Percentiles rank a stretch among this genome's conserved stretches.
phyloP scores from a whole-genome alignment of 257 asterid genomes.

The Petunia axillaris region DNA sequence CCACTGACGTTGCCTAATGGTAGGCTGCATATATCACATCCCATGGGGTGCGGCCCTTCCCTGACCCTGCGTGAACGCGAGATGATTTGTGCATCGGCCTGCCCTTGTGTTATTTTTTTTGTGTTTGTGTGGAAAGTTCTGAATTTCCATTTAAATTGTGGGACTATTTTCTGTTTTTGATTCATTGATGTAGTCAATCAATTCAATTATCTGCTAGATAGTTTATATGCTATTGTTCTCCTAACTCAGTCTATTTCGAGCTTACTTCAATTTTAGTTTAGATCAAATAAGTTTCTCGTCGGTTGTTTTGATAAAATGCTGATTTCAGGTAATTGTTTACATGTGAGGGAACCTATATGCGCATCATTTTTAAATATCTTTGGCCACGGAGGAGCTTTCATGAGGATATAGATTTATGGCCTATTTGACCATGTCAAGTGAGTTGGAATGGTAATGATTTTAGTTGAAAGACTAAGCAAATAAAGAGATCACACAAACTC shows the following conservation, averaged over 20 bases:
- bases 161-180: background rate
- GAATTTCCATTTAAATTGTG: background rate
- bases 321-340: background rate
- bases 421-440: background rate
- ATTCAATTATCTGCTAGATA: background rate
- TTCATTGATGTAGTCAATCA: background rate
- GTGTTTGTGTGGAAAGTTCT: background rate
- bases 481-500: background rate
- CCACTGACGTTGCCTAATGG: background rate
- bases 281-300: background rate
- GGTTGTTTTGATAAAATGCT: background rate
- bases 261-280: background rate
- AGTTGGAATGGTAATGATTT: background rate
- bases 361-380: background rate
- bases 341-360: background rate
- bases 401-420: no score
- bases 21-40: no score
- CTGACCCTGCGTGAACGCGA: no score
- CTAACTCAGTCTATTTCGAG: background rate
- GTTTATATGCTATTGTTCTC: background rate
- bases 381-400: background rate
- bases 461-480: background rate
- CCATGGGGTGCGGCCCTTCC: no score
- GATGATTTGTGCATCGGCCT: no score
- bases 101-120: no score